Conservation (phyloP, 768 basidiomycete species). For the Boletus tylopilopsis region DNA sequence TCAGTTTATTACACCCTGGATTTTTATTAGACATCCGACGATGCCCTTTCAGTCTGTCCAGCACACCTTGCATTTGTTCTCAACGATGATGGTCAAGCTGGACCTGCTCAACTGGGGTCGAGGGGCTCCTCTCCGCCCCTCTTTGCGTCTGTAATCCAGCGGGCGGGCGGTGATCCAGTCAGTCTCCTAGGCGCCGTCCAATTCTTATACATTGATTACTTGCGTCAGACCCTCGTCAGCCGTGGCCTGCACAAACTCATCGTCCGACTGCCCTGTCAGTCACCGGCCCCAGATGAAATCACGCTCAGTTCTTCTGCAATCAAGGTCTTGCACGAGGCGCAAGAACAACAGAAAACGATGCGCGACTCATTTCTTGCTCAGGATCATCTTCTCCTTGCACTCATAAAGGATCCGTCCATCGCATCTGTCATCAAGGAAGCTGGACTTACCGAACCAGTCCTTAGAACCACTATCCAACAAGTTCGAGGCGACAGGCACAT, state of each 20-base stretch:
- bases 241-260: constrained; percentile 73
- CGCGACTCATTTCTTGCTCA: constrained; percentile 91
- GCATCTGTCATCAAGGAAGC: constrained; percentile 70
- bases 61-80: constrained; percentile 80
- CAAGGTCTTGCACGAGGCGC: constrained; percentile 72
- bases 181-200: constrained; percentile 20
- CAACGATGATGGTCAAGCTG: constrained; percentile 59
- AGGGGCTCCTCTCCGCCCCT: constrained; percentile 47
- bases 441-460: constrained; percentile 60
- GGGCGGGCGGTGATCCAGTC: constrained; percentile 84
- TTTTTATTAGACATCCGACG: too few relatives aligned
- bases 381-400: constrained; percentile 85
- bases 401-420: constrained; percentile 72
- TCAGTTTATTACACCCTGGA: too few relatives aligned
- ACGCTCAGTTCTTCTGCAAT: constrained; percentile 52
- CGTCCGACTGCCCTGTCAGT: constrained; percentile 78
- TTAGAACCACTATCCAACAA: constrained; percentile 77
- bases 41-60: constrained; percentile 57
- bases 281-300: constrained; percentile 81
- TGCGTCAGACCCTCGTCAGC: constrained; percentile 49
- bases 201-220: neutral
- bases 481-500: constrained; percentile 81
- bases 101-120: constrained; percentile 33
- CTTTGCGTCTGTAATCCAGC: constrained; percentile 73
- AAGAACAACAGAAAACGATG: constrained; percentile 75